Percentiles rank a stretch among this genome's conserved stretches.
These are phyloP conservation scores for Nigrospora sphaerica DNA, from an alignment of 2,329 filamentous ascomycete genomes.

Conservation along the genomic window DNA sequence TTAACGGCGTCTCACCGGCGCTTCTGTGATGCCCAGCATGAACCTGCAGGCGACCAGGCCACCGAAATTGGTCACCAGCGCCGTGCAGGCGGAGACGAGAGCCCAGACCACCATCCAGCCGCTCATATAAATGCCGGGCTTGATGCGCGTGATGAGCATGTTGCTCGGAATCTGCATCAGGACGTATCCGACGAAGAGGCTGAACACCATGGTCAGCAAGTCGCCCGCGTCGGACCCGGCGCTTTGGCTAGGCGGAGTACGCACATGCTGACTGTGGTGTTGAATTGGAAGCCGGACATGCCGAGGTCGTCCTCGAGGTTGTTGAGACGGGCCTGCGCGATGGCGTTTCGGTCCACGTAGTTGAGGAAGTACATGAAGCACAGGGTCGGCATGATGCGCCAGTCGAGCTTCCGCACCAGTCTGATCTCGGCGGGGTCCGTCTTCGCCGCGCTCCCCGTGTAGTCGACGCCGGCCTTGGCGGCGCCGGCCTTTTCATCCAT, in stretches of 20 bases:
- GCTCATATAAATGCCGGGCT: conserved; percentile 33
- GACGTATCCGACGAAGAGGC: conserved; percentile 17
- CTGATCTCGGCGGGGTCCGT: conserved; percentile 26
- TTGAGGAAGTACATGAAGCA: conserved; percentile 24
- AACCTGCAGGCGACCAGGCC: conserved; percentile 28
- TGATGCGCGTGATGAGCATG: conserved; percentile 32
- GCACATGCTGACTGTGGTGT: conserved; percentile 24
- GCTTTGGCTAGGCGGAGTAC: conserved; percentile 10
- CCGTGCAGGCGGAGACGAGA: conserved; percentile 31
- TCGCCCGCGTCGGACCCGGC: conserved; percentile 19
- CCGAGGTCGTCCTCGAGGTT: conserved; percentile 31
- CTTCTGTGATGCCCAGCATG: conserved; percentile 6
- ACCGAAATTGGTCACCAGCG: conserved; percentile 27
- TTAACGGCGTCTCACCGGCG: neutral
- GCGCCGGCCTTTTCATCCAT: neutral
- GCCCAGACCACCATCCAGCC: conserved; percentile 34
- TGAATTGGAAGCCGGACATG: conserved; percentile 27
- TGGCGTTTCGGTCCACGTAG: conserved; percentile 32
- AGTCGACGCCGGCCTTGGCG: neutral
- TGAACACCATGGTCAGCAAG: conserved; percentile 23
- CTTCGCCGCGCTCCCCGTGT: conserved; percentile 12
- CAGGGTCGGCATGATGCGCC: conserved; percentile 26
- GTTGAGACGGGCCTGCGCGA: conserved; percentile 36
- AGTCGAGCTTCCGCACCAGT: conserved; percentile 27
- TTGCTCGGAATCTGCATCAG: conserved; percentile 29